Evolutionary conservation across 2,329 filamentous ascomycete species (phyloP).

Genomic region (Elsinoe batatas): DNA sequence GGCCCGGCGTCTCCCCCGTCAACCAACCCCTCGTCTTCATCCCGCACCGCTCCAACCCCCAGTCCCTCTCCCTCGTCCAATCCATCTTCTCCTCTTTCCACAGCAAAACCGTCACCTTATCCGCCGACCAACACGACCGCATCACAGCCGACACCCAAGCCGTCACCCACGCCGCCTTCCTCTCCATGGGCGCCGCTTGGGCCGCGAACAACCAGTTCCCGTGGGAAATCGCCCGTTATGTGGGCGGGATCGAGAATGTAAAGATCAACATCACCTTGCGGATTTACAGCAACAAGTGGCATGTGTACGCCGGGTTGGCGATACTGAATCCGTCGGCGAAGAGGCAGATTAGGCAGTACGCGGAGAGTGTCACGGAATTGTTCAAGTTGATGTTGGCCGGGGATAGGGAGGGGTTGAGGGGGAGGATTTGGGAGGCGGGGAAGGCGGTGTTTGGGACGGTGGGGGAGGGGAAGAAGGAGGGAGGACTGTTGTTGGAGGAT

Average conservation of each 20-base stretch:
- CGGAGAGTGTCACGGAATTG: slow-evolving; percentile 79
- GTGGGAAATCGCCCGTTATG: slow-evolving; percentile 91
- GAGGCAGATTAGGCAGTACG: slow-evolving; percentile 90
- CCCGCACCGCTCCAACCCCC: slow-evolving; percentile 75
- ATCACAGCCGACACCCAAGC: slow-evolving; percentile 98
- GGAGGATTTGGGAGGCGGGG: slow-evolving; percentile 70
- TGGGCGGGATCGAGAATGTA: slow-evolving; percentile 96
- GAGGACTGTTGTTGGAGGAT: slow-evolving; percentile 64
- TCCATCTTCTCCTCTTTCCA: slow-evolving; percentile 70
- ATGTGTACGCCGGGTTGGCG: slow-evolving; percentile 93
- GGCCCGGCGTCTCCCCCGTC: slow-evolving; percentile 75
- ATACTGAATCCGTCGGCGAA: slow-evolving; percentile 92
- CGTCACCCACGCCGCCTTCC: slow-evolving; percentile 92
- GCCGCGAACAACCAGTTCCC: slow-evolving; percentile 90
- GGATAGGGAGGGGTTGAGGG: slow-evolving; percentile 61
- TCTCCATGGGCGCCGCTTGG: slow-evolving; percentile 96
- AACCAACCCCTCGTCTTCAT: slow-evolving; percentile 91
- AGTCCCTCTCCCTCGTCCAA: slow-evolving; percentile 69
- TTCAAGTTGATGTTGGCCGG: slow-evolving; percentile 96
- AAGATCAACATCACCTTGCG: slow-evolving; percentile 97
- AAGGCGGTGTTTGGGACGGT: slow-evolving; percentile 51
- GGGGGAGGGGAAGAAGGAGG: slow-evolving; percentile 36
- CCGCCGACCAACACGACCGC: slow-evolving; percentile 79
- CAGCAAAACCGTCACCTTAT: slow-evolving; percentile 80
- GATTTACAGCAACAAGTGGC: slow-evolving; percentile 98